Evolutionary conservation across 352 stramenopile genomes (phyloP).

Genomic region (Phytophthora sp.): DNA sequence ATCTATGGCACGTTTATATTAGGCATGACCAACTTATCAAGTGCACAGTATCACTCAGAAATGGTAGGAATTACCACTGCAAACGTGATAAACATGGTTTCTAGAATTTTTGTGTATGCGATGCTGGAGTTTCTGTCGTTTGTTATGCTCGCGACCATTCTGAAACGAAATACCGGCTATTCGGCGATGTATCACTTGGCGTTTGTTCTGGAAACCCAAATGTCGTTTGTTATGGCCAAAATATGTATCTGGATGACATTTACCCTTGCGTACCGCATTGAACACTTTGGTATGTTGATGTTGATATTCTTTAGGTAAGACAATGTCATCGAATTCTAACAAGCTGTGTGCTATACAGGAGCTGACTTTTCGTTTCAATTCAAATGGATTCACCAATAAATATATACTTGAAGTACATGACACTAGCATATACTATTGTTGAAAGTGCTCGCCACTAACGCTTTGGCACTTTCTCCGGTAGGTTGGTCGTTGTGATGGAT

Average conservation of each 20-base stretch:
- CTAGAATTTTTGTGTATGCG: conserved; percentile 10
- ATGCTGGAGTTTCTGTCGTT: conserved; percentile 18
- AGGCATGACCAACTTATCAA: not conserved
- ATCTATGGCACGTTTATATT: not conserved
- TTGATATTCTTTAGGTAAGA: too few relatives aligned
- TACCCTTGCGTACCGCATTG: not conserved
- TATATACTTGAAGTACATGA: too few relatives aligned
- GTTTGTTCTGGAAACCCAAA: conserved; percentile 25
- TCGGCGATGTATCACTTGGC: conserved; percentile 17
- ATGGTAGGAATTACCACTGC: not conserved
- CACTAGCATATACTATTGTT: too few relatives aligned
- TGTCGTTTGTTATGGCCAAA: conserved; percentile 3
- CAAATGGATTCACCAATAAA: too few relatives aligned
- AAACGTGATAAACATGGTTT: not conserved
- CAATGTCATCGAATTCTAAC: too few relatives aligned
- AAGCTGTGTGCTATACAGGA: too few relatives aligned
- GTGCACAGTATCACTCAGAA: not conserved
- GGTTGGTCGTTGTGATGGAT: too few relatives aligned
- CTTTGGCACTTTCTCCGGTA: too few relatives aligned
- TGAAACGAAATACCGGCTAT: conserved; percentile 9
- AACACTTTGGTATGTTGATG: conserved; percentile 12
- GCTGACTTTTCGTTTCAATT: too few relatives aligned
- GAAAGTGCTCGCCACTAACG: too few relatives aligned
- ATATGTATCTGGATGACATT: conserved; percentile 15
- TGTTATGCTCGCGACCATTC: not conserved